Conservation (phyloP, 2,329 filamentous ascomycete genomes). For the Huntiella savannae region DNA sequence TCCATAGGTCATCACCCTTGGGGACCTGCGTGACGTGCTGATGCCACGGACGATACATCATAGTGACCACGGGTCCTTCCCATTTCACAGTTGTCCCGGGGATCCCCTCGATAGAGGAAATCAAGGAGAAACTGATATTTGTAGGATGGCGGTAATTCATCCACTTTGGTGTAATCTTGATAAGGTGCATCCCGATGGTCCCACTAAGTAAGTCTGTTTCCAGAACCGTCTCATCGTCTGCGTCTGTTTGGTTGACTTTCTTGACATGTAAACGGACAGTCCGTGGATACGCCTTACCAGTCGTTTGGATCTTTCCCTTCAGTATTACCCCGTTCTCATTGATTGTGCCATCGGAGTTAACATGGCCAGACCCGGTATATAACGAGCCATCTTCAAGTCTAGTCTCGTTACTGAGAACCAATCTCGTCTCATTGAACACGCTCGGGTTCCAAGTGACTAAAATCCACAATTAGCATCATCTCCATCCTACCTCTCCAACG, state of each 20-base stretch:
- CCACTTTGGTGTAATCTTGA: conserved; percentile 22
- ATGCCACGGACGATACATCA: conserved; percentile 18
- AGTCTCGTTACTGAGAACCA: conserved; percentile 17
- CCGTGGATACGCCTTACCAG: conserved; percentile 3
- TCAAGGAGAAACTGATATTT: conserved; percentile 31
- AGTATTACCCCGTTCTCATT: background rate
- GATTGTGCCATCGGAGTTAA: conserved; percentile 1
- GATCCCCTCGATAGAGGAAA: conserved; percentile 19
- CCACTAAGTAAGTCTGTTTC: conserved; percentile 19
- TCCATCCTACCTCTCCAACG: background rate
- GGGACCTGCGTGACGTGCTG: conserved; percentile 17
- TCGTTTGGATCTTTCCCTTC: background rate
- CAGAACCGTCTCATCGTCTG: conserved; percentile 21
- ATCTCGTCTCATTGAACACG: conserved; percentile 25
- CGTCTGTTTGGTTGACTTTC: conserved; percentile 25
- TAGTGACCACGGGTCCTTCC: conserved; percentile 16
- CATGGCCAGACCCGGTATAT: conserved; percentile 14
- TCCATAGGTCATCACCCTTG: conserved; percentile 25
- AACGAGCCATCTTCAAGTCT: conserved; percentile 16
- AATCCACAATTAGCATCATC: background rate
- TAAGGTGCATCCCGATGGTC: conserved; percentile 29
- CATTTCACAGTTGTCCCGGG: conserved; percentile 7
- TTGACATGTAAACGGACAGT: conserved; percentile 15
- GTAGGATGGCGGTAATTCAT: conserved; percentile 21
- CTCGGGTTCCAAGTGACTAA: conserved; percentile 38